Conservation (phyloP, 169 alveolate genomes). For the Cystoisospora suis region DNA sequence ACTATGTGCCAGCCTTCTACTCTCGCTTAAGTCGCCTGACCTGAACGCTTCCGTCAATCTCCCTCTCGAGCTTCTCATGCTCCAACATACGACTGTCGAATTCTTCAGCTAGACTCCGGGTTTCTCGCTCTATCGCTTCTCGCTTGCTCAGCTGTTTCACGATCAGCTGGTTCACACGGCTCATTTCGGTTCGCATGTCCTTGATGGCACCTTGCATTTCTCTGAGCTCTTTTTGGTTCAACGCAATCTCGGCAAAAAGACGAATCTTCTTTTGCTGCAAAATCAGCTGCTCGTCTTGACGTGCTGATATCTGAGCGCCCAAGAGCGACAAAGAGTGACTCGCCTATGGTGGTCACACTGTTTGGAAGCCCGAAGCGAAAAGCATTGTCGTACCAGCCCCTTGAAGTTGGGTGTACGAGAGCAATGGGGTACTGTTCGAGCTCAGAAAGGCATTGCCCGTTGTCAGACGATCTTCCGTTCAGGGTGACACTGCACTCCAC, state of each 20-base stretch:
- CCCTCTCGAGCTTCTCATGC: not conserved
- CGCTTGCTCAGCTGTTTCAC: slow-evolving; percentile 77
- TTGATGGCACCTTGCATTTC: slow-evolving; percentile 80
- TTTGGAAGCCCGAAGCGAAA: too few species aligned
- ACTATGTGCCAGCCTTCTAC: too few species aligned
- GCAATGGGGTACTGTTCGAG: too few species aligned
- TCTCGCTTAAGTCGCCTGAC: not conserved
- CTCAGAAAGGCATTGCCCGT: too few species aligned
- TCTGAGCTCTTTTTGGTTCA: slow-evolving; percentile 82
- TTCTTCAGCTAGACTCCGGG: slow-evolving; percentile 50
- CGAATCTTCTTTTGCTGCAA: slow-evolving; percentile 84
- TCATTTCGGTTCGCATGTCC: slow-evolving; percentile 84
- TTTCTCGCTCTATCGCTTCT: slow-evolving; percentile 78
- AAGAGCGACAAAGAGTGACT: not conserved
- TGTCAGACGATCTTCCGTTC: too few species aligned
- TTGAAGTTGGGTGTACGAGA: too few species aligned
- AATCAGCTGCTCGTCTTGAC: slow-evolving; percentile 79
- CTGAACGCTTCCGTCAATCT: not conserved
- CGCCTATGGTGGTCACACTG: too few species aligned
- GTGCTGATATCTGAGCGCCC: slow-evolving; percentile 32
- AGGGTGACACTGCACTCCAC: too few species aligned
- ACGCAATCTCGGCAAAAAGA: slow-evolving; percentile 73
- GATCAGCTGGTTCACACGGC: slow-evolving; percentile 79
- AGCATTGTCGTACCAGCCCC: too few species aligned
- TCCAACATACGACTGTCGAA: not conserved